Evolutionary conservation across 2,329 filamentous ascomycete genomes (phyloP), one percentile per base, ranked within the genome.

Genomic region (Phyllosticta citribraziliensis): DNA sequence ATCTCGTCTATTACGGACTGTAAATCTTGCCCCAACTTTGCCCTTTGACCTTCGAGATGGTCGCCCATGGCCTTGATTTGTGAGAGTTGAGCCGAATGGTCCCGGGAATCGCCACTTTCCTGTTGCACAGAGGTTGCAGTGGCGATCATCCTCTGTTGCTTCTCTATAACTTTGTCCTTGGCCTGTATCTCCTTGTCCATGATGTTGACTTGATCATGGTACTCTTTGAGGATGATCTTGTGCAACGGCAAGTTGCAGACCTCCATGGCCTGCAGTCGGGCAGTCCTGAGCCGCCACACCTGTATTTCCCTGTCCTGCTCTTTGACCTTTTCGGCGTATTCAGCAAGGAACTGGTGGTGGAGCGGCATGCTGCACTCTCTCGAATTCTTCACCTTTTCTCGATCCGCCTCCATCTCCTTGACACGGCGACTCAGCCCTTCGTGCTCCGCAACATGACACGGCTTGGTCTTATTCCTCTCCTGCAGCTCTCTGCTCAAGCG

Each of bases 271-370:
- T 4, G 4, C 40, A 47, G n/a, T n/a, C n/a, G 17, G 2, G 17
- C 14, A n/a, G 17, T 47, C 14, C 2, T n/a, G 14, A 14, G 12
- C 14, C 14, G 6, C 40, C 17, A n/a, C 4, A 14, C 17, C 17
- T 8, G n/a, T n/a, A 47, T 47, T 5, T 47, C 40, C 12, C 17
- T 17, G 40, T 47, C 40, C 40, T n/a, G 17, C 17, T 47, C 40
- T 6, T 47, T 47, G 17, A 47, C 17, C 14, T 47, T 47, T 8
- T n/a, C 70, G 91, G 67, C 33, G 84, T 89, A 76, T 97, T 94
- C 72, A 97, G 77, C 73, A 89, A 78, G 74, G 17, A 47, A 47
- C 40, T 47, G 14, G 40, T 47, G 14, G n/a, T 47, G 40, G 17
- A 47, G 5, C 14, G 40, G 40, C 40, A 47, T 47, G 14, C 40